Conservation (phyloP, 352 stramenopile species). For the Phytophthora chlamydospora region DNA sequence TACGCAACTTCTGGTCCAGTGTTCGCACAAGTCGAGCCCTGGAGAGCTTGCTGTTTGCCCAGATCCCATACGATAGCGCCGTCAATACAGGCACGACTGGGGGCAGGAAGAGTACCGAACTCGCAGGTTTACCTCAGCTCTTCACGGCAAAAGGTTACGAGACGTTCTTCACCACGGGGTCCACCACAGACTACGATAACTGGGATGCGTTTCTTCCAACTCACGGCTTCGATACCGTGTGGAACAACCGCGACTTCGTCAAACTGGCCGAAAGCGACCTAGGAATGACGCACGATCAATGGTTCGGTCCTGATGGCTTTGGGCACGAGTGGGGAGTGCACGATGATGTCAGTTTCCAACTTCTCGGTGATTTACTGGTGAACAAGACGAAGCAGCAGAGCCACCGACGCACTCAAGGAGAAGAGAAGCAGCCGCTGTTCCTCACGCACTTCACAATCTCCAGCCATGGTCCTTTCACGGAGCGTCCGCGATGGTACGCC, state of each 20-base stretch:
- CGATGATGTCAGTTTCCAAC: conserved; percentile 47
- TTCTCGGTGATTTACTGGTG: conserved; percentile 47
- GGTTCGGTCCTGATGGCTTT: conserved; percentile 14
- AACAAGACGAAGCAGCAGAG: conserved; percentile 44
- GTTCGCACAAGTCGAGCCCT: conserved; percentile 52
- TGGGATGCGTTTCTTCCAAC: conserved; percentile 47
- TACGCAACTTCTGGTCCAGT: conserved; percentile 62
- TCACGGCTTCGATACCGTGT: conserved; percentile 56
- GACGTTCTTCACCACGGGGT: conserved; percentile 47
- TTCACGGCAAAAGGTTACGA: conserved; percentile 59
- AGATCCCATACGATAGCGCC: conserved; percentile 47
- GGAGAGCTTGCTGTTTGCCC: conserved; percentile 51
- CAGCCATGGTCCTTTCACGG: conserved; percentile 41
- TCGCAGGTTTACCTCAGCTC: conserved; percentile 49
- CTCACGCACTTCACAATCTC: conserved; percentile 64
- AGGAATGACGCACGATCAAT: conserved; percentile 38
- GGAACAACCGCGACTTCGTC: conserved; percentile 37
- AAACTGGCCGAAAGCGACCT: conserved; percentile 35
- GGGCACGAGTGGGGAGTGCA: conserved; percentile 42
- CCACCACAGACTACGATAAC: conserved; percentile 44
- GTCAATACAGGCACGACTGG: conserved; percentile 32
- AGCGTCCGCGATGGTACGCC: conserved; percentile 40
- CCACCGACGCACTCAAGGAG: conserved; percentile 6
- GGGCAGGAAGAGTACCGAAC: conserved; percentile 17
- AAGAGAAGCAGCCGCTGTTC: conserved; percentile 45